A percentile compares a stretch with the other conserved stretches of the same genome.
Conservation (phyloP, 169 alveolate genomes). For the Perkinsus marinus region DNA sequence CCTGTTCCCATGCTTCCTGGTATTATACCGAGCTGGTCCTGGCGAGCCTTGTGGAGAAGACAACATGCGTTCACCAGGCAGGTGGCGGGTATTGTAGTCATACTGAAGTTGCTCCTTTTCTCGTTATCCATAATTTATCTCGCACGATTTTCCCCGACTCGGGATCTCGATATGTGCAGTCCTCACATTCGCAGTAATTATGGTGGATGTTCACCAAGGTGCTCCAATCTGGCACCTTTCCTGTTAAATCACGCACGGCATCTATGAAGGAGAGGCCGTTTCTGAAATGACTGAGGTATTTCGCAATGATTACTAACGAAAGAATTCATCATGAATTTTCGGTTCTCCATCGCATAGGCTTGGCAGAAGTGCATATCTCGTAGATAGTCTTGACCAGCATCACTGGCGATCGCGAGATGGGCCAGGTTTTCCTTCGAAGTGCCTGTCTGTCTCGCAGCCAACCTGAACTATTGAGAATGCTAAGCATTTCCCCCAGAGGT, state of each 20-base stretch:
- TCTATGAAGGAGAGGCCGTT: no score
- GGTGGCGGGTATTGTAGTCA: no score
- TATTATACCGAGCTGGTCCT: slow-evolving; percentile 42
- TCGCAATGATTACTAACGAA: slow-evolving; percentile 7
- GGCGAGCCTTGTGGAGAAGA: not conserved
- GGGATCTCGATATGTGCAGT: slow-evolving; percentile 18
- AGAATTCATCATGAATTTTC: slow-evolving; percentile 33
- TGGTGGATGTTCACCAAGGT: slow-evolving; percentile 42
- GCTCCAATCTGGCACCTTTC: slow-evolving; percentile 18
- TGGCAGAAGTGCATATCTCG: slow-evolving; percentile 45
- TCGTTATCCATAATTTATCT: slow-evolving; percentile 41
- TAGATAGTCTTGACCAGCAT: slow-evolving; percentile 37
- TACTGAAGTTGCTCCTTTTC: slow-evolving; percentile 45
- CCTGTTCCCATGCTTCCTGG: slow-evolving; percentile 41
- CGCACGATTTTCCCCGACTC: slow-evolving; percentile 16
- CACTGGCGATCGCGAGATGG: slow-evolving; percentile 16
- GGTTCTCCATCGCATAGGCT: slow-evolving; percentile 33
- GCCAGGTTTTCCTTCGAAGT: slow-evolving; percentile 26
- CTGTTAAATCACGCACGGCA: slow-evolving; percentile 12
- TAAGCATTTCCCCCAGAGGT: no score
- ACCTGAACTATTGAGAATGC: not conserved
- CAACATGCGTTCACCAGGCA: no score
- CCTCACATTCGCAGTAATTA: slow-evolving; percentile 41
- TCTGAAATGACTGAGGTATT: no score
- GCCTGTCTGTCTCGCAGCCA: slow-evolving; percentile 8